Base-by-base conservation (phyloP, 163 green algal genomes). In the Chlorella variabilis region DNA sequence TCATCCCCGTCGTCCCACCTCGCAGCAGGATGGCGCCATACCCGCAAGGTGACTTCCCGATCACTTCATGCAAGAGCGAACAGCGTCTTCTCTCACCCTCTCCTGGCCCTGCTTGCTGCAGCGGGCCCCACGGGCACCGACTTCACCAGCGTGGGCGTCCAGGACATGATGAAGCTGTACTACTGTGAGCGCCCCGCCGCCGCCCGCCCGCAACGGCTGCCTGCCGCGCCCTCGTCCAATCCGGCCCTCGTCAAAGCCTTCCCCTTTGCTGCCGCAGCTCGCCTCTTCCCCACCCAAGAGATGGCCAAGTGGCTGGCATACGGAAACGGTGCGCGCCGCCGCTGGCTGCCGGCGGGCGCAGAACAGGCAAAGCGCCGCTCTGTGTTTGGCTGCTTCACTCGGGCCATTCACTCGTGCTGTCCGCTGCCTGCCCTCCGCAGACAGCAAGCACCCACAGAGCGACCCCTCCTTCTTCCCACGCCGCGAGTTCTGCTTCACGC, bases 401-500 rank as follows among this genome's bases (percentile, higher is more conserved):
- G 15, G 45, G 45, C 45, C 45, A 15, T 54, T 69, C 0, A n/a
- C n/a, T 51, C 25, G 29, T 76, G 29, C 56, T 66, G 11, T 29
- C 0, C 33, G 13, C 49, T 42, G 48, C 25, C 4, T 3, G 25
- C 2, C 18, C 8, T 66, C 7, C 71, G 66, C 75, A 89, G 89
- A 95, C 49, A 75, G 79, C 58, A 94, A 91, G 78, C 90, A 95
- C 77, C 79, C 90, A 8, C 81, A 92, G 62, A 92, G 91, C 9
- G 95, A 98, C 67, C 39, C 74, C 20, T 78, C 63, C 31, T 98
- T 94, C 86, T 94, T 97, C 80, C 86, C 91, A 54, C 87, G 91
- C 0, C 87, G 97, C 0, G 97, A 99, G 87, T 97, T 99, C 68
- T 99, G 96, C 89, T 99, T 99, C 90, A 99, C 97, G 0, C 85